Evolutionary conservation across 306 rosid species (phyloP).

Genomic region (Fragaria ananassa): DNA sequence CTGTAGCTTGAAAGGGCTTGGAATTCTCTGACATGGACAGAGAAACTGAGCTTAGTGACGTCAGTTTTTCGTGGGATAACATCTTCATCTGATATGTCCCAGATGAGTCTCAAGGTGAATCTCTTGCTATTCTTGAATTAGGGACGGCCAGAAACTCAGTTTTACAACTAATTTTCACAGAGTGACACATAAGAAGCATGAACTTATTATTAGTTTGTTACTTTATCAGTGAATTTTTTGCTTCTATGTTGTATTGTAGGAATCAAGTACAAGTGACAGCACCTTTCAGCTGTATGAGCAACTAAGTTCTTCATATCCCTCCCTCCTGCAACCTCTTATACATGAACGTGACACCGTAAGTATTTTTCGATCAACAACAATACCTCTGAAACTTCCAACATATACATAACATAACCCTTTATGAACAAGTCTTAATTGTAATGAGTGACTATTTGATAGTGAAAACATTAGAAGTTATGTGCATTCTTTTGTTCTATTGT

Average conservation of each 20-base stretch:
- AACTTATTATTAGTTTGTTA: neutral
- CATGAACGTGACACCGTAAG: constrained; percentile 89
- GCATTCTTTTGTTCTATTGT: neutral
- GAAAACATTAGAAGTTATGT: neutral
- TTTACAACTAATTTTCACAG: neutral
- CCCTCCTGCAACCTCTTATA: constrained; percentile 77
- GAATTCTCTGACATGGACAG: constrained; percentile 67
- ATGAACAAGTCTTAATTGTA: neutral
- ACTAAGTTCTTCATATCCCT: constrained; percentile 69
- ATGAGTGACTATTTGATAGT: neutral
- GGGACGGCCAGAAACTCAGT: neutral
- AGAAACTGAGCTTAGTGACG: constrained; percentile 61
- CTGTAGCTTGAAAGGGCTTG: constrained; percentile 93
- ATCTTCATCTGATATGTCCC: constrained; percentile 48
- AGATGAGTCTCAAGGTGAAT: constrained; percentile 53
- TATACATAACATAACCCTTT: neutral
- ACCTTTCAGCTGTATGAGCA: constrained; percentile 76
- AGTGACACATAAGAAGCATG: neutral
- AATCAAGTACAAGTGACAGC: constrained; percentile 43
- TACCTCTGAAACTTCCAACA: neutral
- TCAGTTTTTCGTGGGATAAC: constrained; percentile 72
- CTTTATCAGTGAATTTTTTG: neutral
- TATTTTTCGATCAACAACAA: neutral
- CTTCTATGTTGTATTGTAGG: constrained; percentile 37
- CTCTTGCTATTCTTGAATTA: constrained; percentile 14